These are phyloP conservation scores for Vachellia pachyceras DNA, from an alignment of 306 rosid species.

Conservation along the genomic window DNA sequence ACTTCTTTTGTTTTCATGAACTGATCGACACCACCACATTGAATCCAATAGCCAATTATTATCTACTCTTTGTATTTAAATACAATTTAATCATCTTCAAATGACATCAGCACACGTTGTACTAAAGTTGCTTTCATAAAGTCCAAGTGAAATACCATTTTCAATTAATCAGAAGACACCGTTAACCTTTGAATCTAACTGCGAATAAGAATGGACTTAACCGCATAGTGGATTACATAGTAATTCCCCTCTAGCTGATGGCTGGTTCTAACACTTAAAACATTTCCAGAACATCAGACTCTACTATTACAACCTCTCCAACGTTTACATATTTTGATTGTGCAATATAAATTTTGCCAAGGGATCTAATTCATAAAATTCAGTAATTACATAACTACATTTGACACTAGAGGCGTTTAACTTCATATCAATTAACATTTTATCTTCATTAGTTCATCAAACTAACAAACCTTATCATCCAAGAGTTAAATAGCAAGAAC, in stretches of 20 bases:
- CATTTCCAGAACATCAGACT: background rate
- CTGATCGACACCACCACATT: slow-evolving; percentile 12
- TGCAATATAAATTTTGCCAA: background rate
- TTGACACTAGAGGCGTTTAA: background rate
- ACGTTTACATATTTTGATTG: background rate
- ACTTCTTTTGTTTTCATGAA: slow-evolving; percentile 14
- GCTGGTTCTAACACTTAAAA: background rate
- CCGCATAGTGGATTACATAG: background rate
- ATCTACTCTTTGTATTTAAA: background rate
- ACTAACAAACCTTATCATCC: background rate
- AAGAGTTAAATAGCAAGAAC: background rate
- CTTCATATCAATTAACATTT: background rate
- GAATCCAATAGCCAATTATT: background rate
- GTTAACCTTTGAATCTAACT: background rate
- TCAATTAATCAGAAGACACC: background rate
- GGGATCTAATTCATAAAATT: background rate
- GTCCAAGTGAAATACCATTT: background rate
- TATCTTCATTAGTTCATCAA: slow-evolving; percentile 17
- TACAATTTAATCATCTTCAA: too few species aligned
- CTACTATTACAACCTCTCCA: background rate
- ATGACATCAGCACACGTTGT: background rate
- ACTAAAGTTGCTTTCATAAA: background rate
- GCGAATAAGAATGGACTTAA: background rate
- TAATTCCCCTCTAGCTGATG: background rate
- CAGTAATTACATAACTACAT: background rate